These are phyloP conservation scores for Penicillium goetzii DNA, from an alignment of 495 filamentous ascomycete genomes.

Conservation along the genomic window DNA sequence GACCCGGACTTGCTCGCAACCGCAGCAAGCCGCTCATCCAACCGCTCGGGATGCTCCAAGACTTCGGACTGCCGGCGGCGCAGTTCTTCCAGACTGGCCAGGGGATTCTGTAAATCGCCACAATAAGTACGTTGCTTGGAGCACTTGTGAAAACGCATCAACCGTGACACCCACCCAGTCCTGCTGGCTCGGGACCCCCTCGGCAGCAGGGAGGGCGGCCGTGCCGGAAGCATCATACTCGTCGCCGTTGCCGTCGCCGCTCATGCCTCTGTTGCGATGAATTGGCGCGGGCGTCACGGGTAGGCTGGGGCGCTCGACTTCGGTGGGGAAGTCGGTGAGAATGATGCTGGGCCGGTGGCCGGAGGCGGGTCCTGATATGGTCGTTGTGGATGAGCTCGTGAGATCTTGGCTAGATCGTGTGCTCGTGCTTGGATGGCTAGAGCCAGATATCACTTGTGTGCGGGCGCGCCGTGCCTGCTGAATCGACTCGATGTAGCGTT, in stretches of 20 bases:
- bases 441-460: conserved; percentile 57
- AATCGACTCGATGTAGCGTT: conserved; percentile 73
- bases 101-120: conserved; percentile 71
- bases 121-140: conserved; percentile 62
- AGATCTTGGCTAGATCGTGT: conserved; percentile 4
- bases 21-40: conserved; percentile 23
- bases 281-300: conserved; percentile 87
- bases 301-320: conserved; percentile 81
- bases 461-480: conserved; percentile 64
- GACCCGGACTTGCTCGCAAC: background rate
- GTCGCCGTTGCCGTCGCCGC: conserved; percentile 51
- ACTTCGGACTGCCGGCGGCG: conserved; percentile 63
- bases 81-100: conserved; percentile 69
- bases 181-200: conserved; percentile 79
- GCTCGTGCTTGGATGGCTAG: conserved; percentile 17
- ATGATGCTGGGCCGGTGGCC: conserved; percentile 58
- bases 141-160: conserved; percentile 52
- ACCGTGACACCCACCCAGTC: conserved; percentile 85
- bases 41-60: conserved; percentile 44
- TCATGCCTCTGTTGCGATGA: conserved; percentile 57
- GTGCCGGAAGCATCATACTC: conserved; percentile 41
- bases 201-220: conserved; percentile 65
- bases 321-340: conserved; percentile 85
- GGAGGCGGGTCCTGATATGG: background rate
- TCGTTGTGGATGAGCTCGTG: conserved; percentile 8